Conservation (phyloP, 2,329 filamentous ascomycete species). For the Penicillium sumatraense region DNA sequence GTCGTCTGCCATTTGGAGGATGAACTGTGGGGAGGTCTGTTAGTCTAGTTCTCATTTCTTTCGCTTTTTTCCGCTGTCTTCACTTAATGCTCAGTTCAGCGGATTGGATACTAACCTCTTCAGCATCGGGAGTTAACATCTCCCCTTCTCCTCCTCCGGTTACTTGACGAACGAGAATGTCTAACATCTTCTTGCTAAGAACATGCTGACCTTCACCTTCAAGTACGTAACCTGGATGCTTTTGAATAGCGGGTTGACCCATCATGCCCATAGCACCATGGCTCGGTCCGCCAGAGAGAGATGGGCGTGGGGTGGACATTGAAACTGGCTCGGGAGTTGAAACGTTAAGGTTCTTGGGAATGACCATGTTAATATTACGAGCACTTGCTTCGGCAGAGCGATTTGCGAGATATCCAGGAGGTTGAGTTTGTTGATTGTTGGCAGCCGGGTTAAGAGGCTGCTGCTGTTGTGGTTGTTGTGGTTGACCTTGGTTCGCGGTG, state of each 20-base stretch:
- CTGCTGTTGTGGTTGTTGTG: constrained; percentile 26
- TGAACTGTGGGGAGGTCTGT: constrained; percentile 60
- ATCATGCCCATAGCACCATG: constrained; percentile 80
- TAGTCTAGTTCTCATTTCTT: background rate
- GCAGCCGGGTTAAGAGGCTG: constrained; percentile 33
- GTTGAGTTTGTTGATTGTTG: constrained; percentile 45
- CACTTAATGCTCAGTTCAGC: background rate
- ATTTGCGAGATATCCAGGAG: constrained; percentile 47
- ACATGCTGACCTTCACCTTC: constrained; percentile 92
- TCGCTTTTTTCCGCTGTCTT: background rate
- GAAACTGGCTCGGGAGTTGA: constrained; percentile 73
- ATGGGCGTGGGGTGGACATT: constrained; percentile 77
- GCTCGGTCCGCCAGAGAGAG: constrained; percentile 74
- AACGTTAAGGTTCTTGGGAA: constrained; percentile 78
- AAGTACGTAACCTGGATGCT: constrained; percentile 80
- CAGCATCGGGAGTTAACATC: constrained; percentile 84
- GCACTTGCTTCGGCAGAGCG: constrained; percentile 44
- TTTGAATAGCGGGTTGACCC: constrained; percentile 81
- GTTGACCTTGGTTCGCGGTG: constrained; percentile 33
- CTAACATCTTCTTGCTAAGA: constrained; percentile 96
- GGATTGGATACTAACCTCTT: constrained; percentile 71
- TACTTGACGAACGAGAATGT: constrained; percentile 92
- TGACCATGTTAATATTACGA: constrained; percentile 71
- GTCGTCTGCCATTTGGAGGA: constrained; percentile 87
- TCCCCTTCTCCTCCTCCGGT: constrained; percentile 79